phyloP scores from a whole-genome alignment of 257 asterid genomes.

The Sherardia arvensis region DNA sequence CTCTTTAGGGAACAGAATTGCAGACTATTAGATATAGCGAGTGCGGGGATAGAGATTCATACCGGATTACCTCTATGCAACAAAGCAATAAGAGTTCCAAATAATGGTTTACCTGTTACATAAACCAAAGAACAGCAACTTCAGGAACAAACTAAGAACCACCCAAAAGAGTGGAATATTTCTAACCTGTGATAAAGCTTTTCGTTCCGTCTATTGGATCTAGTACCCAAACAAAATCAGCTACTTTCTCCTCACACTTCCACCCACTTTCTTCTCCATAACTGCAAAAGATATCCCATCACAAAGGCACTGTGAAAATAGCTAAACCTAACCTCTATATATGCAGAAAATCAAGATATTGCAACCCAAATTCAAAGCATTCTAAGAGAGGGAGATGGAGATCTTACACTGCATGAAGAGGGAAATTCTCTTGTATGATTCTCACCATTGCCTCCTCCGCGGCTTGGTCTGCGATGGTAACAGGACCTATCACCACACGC shows the following conservation, averaged over 20 bases:
- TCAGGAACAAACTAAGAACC: background rate
- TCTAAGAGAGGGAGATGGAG: background rate
- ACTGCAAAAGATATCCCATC: slow-evolving; percentile 29
- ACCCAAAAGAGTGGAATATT: background rate
- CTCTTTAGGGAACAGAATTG: too few species aligned
- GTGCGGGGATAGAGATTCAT: slow-evolving; percentile 24
- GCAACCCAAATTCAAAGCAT: background rate
- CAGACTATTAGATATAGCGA: background rate
- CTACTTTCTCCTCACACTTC: slow-evolving; percentile 58
- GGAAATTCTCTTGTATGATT: slow-evolving; percentile 55
- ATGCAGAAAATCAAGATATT: background rate
- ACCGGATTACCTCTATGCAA: slow-evolving; percentile 87
- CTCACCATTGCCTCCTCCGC: slow-evolving; percentile 92
- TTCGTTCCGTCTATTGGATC: slow-evolving; percentile 99
- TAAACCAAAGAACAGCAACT: background rate
- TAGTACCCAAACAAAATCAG: slow-evolving; percentile 88
- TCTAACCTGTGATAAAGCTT: slow-evolving; percentile 83
- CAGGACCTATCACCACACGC: slow-evolving; percentile 56
- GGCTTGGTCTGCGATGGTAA: slow-evolving; percentile 84
- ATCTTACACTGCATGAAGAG: slow-evolving; percentile 83
- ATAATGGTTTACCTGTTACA: slow-evolving; percentile 73
- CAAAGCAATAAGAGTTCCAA: slow-evolving; percentile 89
- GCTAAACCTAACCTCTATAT: background rate
- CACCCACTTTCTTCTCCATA: slow-evolving; percentile 95
- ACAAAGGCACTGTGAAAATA: background rate